Conservation (phyloP, 441 rosid species). For the Eugenia klotzschiana region DNA sequence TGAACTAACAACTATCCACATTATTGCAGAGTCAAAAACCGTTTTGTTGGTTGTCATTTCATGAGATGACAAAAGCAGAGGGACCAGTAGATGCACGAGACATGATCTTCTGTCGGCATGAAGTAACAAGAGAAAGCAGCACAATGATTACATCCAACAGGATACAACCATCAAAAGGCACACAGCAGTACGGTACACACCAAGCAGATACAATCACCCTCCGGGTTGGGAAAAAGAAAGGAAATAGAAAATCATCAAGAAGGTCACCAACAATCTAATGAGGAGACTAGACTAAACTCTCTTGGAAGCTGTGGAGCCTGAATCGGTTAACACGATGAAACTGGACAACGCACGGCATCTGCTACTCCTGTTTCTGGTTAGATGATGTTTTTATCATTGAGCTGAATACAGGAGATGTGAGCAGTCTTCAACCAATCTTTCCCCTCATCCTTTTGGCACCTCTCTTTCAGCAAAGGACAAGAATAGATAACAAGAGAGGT, state of each 20-base stretch:
- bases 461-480: conserved; percentile 11
- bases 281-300: neutral
- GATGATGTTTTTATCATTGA: conserved; percentile 5
- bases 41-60: no score
- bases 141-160: neutral
- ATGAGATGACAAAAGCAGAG: no score
- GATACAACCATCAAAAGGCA: neutral
- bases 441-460: conserved; percentile 10
- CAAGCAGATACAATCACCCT: neutral
- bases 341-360: neutral
- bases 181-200: neutral
- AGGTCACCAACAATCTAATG: neutral
- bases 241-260: neutral
- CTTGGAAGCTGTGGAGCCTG: neutral
- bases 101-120: no score
- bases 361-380: neutral
- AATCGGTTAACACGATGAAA: no score
- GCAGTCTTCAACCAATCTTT: conserved; percentile 13
- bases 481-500: conserved; percentile 8
- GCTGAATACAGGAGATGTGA: conserved; percentile 10
- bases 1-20: neutral
- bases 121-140: no score
- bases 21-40: no score
- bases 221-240: neutral
- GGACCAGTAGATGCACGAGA: no score